Evolutionary conservation across 495 filamentous ascomycete species (phyloP), one percentile per base, ranked within the genome.

Genomic region (Aspergillus hancockii): DNA sequence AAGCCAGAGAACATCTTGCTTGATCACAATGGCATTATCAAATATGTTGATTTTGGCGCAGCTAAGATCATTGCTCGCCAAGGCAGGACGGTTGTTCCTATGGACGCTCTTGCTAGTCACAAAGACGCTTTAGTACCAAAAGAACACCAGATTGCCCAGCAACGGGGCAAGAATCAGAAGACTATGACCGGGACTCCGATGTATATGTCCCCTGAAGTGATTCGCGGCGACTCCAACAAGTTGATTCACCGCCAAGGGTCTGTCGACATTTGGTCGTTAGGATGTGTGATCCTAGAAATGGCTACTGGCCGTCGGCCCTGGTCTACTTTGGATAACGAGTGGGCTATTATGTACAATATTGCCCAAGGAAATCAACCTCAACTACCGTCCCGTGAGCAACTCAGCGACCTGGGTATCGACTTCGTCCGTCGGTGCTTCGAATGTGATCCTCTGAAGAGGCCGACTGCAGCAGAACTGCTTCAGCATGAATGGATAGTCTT

Each of bases 301-400:
- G 91, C 92, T 18, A 98, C 93, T 1, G 94, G 94, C 31, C 85
- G 92, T 52, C 87, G 95, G 28, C 94, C 94, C 19, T 98, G 94
- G 94, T 93, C 93, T n/a, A 89, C 86, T 61, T 83, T 98, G 8
- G 94, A 98, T 76, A 98, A 98, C 71, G 94, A 98, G 71, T 98
- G 94, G 93, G 94, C 94, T 34, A 98, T 98, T 76, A 98, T 98
- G 94, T 98, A 97, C 84, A 97, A 98, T 73, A 98, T 98, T 61
- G 94, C 94, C 4, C 92, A 96, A 66, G 94, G 94, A 54, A 96
- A 97, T 62, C 87, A 90, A 55, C 94, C 94, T 3, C 86, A 90
- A 60, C 79, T 98, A 31, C 94, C 94, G 14, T 76, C 80, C 2
- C 72, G 79, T 3, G 94, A 98, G 51, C 93, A 98, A 69, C 83